phyloP scores from a whole-genome alignment of 2,329 filamentous ascomycete genomes.

The Dactylonectria macrodidyma region DNA sequence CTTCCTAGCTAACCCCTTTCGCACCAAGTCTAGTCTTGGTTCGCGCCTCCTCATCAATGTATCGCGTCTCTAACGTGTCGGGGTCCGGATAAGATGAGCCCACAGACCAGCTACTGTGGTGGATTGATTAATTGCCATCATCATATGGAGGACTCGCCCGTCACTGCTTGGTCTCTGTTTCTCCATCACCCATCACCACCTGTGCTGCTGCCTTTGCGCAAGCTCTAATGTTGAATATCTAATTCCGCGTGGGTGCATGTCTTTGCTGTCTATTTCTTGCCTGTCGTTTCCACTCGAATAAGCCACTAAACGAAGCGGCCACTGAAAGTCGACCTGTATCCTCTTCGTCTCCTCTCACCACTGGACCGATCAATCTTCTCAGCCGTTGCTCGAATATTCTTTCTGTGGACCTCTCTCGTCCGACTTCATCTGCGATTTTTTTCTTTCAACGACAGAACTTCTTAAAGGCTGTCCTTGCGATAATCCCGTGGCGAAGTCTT shows the following conservation, averaged over 20 bases:
- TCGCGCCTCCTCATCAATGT: background rate
- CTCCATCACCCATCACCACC: background rate
- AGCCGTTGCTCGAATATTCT: background rate
- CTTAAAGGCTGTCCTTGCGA: background rate
- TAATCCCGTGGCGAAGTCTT: background rate
- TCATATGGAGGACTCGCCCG: background rate
- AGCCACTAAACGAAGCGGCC: too few relatives aligned
- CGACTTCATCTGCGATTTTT: too few relatives aligned
- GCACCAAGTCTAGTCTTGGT: background rate
- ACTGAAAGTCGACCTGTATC: too few relatives aligned
- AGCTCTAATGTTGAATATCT: background rate
- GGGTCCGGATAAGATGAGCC: conserved; percentile 6
- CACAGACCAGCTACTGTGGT: background rate
- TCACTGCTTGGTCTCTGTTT: background rate
- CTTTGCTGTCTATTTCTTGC: background rate
- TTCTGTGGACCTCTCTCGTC: background rate
- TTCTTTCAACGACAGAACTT: too few relatives aligned
- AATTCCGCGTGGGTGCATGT: background rate
- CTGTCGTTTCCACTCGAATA: background rate
- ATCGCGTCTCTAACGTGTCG: background rate
- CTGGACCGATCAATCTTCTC: too few relatives aligned
- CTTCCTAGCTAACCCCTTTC: background rate
- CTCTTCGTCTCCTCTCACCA: background rate
- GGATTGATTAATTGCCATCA: background rate
- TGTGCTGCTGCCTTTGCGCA: background rate